Evolutionary conservation across 106 monocot genomes (phyloP).

Genomic region (Posidonia australis): DNA sequence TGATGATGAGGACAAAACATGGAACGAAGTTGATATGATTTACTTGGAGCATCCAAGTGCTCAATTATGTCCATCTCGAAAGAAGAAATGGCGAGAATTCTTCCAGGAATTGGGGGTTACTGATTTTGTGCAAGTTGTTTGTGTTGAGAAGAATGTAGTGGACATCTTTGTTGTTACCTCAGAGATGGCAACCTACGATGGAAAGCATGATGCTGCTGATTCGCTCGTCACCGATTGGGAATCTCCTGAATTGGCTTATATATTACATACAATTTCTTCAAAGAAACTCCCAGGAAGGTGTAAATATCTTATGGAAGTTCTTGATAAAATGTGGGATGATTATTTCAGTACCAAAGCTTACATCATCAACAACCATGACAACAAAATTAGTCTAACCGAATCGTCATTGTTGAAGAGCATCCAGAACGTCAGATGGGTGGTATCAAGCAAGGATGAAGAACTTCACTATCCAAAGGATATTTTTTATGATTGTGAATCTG

Average conservation of each 20-base stretch:
- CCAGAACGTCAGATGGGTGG: conserved; percentile 50
- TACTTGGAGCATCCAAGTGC: conserved; percentile 65
- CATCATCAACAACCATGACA: conserved; percentile 11
- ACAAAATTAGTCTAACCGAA: conserved; percentile 12
- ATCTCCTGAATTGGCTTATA: conserved; percentile 58
- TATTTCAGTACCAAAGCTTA: conserved; percentile 33
- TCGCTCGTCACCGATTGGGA: conserved; percentile 65
- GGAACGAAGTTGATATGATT: conserved; percentile 62
- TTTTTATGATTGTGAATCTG: conserved; percentile 65
- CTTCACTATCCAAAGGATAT: conserved; percentile 67
- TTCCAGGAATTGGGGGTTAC: conserved; percentile 70
- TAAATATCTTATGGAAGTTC: conserved; percentile 81
- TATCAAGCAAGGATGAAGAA: conserved; percentile 46
- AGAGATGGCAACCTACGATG: not conserved
- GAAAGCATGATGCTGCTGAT: not conserved
- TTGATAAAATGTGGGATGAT: conserved; percentile 94
- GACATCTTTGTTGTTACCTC: conserved; percentile 11
- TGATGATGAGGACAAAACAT: conserved; percentile 27
- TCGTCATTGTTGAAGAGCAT: conserved; percentile 64
- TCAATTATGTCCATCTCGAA: conserved; percentile 18
- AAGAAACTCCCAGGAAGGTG: conserved; percentile 40
- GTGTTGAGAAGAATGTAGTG: conserved; percentile 28
- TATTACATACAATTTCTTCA: conserved; percentile 58
- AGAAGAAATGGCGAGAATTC: conserved; percentile 53
- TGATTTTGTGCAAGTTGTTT: conserved; percentile 74